Percentiles rank a stretch among this genome's conserved stretches.
These are phyloP conservation scores for Aegilops tauschii DNA, from an alignment of 176 grass and related monocot genomes.

Conservation along the genomic window DNA sequence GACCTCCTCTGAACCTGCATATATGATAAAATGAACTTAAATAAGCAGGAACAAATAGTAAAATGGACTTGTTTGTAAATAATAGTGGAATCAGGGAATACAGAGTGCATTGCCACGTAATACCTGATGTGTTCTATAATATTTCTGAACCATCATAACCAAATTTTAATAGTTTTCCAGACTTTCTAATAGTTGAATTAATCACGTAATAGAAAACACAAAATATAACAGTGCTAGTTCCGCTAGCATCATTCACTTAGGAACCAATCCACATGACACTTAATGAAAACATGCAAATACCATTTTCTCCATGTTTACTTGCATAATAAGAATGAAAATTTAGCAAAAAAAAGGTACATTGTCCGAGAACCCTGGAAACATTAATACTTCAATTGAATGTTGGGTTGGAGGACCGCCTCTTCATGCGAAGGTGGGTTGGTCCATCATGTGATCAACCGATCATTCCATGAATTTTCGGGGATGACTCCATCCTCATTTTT, in stretches of 20 bases:
- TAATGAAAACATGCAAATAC: background rate
- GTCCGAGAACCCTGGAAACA: background rate
- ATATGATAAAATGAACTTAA: constrained; percentile 10
- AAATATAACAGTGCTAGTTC: background rate
- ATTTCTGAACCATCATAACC: background rate
- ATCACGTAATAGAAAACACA: background rate
- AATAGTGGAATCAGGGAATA: background rate
- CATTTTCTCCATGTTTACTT: background rate
- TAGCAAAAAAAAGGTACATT: background rate
- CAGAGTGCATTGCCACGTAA: background rate
- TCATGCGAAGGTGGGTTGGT: background rate
- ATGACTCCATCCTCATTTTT: background rate
- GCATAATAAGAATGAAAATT: background rate
- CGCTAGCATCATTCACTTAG: background rate
- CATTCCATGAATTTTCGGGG: background rate
- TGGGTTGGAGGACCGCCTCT: background rate
- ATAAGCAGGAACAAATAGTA: background rate
- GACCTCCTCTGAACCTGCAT: constrained; percentile 58
- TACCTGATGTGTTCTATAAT: background rate
- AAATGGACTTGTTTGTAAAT: background rate
- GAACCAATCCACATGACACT: background rate
- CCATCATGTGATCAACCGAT: background rate
- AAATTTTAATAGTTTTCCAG: background rate
- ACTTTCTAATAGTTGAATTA: background rate
- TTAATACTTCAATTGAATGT: background rate